These are phyloP conservation scores for Geum urbanum DNA, from an alignment of 306 rosid species.

Conservation along the genomic window DNA sequence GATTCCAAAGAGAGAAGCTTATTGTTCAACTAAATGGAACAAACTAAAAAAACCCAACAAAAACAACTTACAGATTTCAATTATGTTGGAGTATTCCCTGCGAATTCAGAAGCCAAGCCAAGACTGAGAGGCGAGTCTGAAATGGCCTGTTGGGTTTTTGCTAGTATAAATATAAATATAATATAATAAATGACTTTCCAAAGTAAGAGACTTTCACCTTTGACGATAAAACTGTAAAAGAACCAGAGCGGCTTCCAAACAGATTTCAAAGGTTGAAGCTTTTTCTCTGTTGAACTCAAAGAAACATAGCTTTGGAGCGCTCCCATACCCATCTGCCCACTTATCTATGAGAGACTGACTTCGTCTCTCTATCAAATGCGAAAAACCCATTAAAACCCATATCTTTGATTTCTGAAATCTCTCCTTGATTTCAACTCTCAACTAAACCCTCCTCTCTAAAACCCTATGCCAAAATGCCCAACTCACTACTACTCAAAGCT, in stretches of 20 bases:
- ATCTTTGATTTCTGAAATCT: not conserved
- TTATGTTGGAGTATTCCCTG: no score
- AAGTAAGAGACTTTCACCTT: not conserved
- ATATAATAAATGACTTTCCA: no score
- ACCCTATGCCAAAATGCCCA: constrained; percentile 54
- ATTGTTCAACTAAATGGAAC: no score
- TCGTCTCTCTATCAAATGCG: not conserved
- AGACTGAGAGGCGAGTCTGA: no score
- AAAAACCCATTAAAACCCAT: constrained; percentile 3
- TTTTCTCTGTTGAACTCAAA: constrained; percentile 2
- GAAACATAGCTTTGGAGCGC: not conserved
- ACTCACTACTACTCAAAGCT: constrained; percentile 28
- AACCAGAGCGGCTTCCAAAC: not conserved
- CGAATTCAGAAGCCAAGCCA: no score
- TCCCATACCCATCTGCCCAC: not conserved
- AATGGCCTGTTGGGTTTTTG: no score
- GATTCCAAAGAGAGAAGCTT: no score
- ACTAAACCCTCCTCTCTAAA: constrained; percentile 1
- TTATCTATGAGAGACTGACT: not conserved
- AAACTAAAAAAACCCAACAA: no score
- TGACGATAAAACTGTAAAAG: constrained; percentile 1
- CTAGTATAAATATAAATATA: no score
- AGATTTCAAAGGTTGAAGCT: not conserved
- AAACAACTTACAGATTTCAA: no score
- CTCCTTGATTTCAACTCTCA: not conserved